These are phyloP conservation scores for Chaetoscypha palmicola DNA, from an alignment of 2,329 filamentous ascomycete genomes.

Conservation along the genomic window DNA sequence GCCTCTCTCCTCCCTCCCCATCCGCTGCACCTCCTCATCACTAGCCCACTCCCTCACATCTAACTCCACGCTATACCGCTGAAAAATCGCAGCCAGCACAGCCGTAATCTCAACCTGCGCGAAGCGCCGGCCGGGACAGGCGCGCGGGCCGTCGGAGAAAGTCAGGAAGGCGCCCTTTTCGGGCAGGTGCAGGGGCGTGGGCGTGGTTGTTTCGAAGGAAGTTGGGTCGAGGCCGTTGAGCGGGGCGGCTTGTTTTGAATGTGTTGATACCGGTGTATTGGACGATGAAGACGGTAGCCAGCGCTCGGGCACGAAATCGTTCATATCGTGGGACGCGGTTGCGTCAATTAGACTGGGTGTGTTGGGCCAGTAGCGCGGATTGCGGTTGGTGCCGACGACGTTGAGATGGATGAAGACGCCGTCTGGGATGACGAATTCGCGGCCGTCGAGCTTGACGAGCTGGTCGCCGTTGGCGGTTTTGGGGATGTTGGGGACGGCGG, in stretches of 20 bases:
- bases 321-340: constrained; percentile 11
- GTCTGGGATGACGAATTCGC: constrained; percentile 11
- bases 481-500: constrained; percentile 47
- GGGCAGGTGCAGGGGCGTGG: constrained; percentile 22
- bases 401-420: constrained; percentile 39
- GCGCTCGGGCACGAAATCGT: constrained; percentile 47
- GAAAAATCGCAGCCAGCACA: constrained; percentile 25
- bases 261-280: background rate
- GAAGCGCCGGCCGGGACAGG: constrained; percentile 32
- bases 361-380: constrained; percentile 49
- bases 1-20: constrained; percentile 19
- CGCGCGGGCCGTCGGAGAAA: constrained; percentile 34
- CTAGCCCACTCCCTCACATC: constrained; percentile 26
- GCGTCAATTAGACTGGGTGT: background rate
- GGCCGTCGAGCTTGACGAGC: constrained; percentile 14
- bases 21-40: constrained; percentile 22
- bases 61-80: constrained; percentile 25
- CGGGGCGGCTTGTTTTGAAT: constrained; percentile 1
- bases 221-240: constrained; percentile 4
- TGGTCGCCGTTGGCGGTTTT: constrained; percentile 33
- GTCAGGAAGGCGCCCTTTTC: constrained; percentile 29
- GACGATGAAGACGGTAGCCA: constrained; percentile 40
- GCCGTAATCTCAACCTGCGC: constrained; percentile 32
- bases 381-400: constrained; percentile 41
- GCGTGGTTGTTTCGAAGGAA: constrained; percentile 8